phyloP scores from a whole-genome alignment of 2,329 filamentous ascomycete genomes.

The Trichoderma brevicompactum region DNA sequence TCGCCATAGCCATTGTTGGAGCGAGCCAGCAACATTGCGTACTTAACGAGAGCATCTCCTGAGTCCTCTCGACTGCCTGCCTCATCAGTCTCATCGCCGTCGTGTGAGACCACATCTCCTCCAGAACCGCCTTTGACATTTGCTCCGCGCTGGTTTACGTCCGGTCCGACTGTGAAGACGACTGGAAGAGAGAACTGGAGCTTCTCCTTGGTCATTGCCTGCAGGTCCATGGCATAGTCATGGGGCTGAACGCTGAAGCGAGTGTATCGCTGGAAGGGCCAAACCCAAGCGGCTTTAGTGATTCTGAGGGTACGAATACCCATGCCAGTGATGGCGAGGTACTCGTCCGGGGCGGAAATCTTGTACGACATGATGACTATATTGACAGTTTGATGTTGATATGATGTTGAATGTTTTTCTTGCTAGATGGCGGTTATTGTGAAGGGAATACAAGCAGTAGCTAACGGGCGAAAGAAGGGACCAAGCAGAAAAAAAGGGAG shows the following conservation, averaged over 20 bases:
- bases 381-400: slow-evolving; percentile 24
- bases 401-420: slow-evolving; percentile 4
- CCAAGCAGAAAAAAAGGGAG: neutral
- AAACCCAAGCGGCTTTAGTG: slow-evolving; percentile 75
- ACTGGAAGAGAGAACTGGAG: slow-evolving; percentile 80
- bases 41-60: slow-evolving; percentile 74
- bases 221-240: slow-evolving; percentile 80
- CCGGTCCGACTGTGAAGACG: slow-evolving; percentile 83
- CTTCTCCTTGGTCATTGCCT: slow-evolving; percentile 90
- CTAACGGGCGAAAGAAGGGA: neutral
- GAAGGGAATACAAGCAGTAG: no score
- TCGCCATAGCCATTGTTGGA: slow-evolving; percentile 50
- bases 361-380: slow-evolving; percentile 62
- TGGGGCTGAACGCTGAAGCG: slow-evolving; percentile 71
- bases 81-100: slow-evolving; percentile 32
- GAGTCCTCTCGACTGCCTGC: slow-evolving; percentile 51
- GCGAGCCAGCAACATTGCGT: slow-evolving; percentile 77
- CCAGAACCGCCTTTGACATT: slow-evolving; percentile 37
- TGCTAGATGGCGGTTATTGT: neutral
- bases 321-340: slow-evolving; percentile 85
- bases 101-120: slow-evolving; percentile 26
- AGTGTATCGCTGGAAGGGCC: slow-evolving; percentile 69
- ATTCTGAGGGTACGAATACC: slow-evolving; percentile 75
- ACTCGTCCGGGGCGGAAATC: slow-evolving; percentile 76
- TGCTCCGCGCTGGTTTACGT: slow-evolving; percentile 64